These are phyloP conservation scores for Sequoia sempervirens DNA, from an alignment of 75 land plant species.

Conservation along the genomic window DNA sequence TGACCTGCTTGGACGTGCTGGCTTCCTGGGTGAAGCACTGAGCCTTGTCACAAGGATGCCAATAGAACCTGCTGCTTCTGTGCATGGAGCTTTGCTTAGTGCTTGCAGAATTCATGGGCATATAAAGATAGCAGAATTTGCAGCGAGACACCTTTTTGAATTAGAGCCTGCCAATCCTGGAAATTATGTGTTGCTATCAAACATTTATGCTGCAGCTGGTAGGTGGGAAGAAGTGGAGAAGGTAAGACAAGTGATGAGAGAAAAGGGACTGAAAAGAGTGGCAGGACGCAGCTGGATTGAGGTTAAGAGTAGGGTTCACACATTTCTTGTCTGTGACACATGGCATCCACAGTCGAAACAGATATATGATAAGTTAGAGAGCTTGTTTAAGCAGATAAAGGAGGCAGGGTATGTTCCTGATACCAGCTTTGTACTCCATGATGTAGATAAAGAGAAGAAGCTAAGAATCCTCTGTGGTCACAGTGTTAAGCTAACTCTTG, in stretches of 20 bases:
- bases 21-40: constrained; percentile 23
- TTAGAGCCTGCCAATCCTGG: constrained; percentile 18
- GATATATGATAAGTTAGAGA: constrained; percentile 16
- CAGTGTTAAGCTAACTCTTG: constrained; percentile 33
- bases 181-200: constrained; percentile 22
- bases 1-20: constrained; percentile 28
- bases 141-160: constrained; percentile 16
- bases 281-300: constrained; percentile 30
- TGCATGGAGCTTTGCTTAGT: constrained; percentile 25
- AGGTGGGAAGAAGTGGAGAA: constrained; percentile 22
- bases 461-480: constrained; percentile 7
- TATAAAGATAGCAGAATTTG: constrained; percentile 17
- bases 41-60: constrained; percentile 22
- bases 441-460: constrained; percentile 1
- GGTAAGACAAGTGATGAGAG: constrained; percentile 20
- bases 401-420: constrained; percentile 18
- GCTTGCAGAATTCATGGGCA: constrained; percentile 18
- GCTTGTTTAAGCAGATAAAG: constrained; percentile 10
- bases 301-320: constrained; percentile 17
- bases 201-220: constrained; percentile 17
- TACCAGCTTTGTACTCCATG: constrained; percentile 6
- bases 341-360: constrained; percentile 16
- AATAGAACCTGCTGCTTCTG: constrained; percentile 11
- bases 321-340: constrained; percentile 19
- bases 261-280: constrained; percentile 19